Evolutionary conservation across 164 flowering plant genomes (phyloP).

Genomic region (Vitis riparia): DNA sequence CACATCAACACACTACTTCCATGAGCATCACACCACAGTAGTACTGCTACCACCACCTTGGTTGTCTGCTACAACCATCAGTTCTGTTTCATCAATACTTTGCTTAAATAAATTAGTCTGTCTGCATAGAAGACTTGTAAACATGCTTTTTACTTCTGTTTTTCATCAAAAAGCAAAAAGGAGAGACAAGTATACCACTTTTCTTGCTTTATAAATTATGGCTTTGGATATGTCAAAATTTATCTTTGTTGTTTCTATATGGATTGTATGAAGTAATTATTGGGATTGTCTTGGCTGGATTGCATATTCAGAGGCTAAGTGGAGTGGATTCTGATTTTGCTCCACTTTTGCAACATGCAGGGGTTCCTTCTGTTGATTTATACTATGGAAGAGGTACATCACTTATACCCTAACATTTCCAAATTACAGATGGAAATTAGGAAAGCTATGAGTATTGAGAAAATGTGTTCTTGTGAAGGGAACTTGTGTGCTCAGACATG

Average conservation of each 20-base stretch:
- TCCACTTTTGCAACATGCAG: conserved; percentile 89
- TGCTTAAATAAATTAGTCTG: too few relatives aligned
- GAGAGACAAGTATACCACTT: too few relatives aligned
- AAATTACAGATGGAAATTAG: neutral
- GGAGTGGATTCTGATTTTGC: conserved; percentile 89
- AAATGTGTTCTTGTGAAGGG: neutral
- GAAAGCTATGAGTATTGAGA: too few relatives aligned
- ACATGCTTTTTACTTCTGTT: too few relatives aligned
- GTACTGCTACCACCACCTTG: too few relatives aligned
- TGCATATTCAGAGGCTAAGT: conserved; percentile 77
- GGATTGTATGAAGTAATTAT: neutral
- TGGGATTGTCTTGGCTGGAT: conserved; percentile 3
- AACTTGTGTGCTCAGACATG: neutral
- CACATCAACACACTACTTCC: too few relatives aligned
- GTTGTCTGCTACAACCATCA: too few relatives aligned
- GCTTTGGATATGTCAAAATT: neutral
- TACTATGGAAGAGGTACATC: conserved; percentile 79
- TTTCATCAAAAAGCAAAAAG: too few relatives aligned
- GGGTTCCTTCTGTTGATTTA: conserved; percentile 78
- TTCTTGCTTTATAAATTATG: neutral
- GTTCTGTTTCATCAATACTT: too few relatives aligned
- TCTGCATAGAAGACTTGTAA: too few relatives aligned
- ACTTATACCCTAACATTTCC: neutral
- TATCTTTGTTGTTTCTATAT: neutral
- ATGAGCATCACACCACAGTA: too few relatives aligned